Percentiles rank a stretch among this genome's conserved stretches.
These are phyloP conservation scores for Coniochaeta ligniaria DNA, from an alignment of 2,329 filamentous ascomycete species.

Conservation along the genomic window DNA sequence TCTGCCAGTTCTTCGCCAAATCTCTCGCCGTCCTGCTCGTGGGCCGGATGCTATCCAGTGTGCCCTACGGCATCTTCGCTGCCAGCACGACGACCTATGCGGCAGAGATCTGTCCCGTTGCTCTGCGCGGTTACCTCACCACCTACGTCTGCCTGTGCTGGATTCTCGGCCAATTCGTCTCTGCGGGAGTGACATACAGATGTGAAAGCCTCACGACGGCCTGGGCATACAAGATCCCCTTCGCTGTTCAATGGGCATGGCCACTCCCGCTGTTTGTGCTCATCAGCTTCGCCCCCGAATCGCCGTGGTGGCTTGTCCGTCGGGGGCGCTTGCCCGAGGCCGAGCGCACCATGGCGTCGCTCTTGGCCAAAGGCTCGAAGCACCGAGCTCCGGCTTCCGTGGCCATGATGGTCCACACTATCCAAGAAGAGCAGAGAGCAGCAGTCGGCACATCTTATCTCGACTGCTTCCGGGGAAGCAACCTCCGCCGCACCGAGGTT, in stretches of 20 bases:
- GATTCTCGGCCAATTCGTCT: too few relatives aligned
- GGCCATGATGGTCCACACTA: conserved; percentile 28
- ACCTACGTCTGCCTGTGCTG: conserved; percentile 1
- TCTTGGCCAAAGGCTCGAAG: too few relatives aligned
- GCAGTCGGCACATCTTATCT: too few relatives aligned
- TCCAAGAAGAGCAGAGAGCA: conserved; percentile 20
- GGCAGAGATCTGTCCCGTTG: neutral
- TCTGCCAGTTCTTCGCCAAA: conserved; percentile 27
- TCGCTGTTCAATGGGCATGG: conserved; percentile 31
- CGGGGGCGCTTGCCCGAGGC: conserved; percentile 21
- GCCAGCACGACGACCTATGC: conserved; percentile 23
- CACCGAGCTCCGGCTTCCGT: too few relatives aligned
- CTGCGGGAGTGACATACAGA: too few relatives aligned
- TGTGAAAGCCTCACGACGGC: too few relatives aligned
- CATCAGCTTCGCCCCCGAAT: conserved; percentile 28
- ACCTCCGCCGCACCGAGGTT: conserved; percentile 25
- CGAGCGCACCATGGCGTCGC: too few relatives aligned
- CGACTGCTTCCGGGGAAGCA: conserved; percentile 28
- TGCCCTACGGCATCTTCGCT: conserved; percentile 23
- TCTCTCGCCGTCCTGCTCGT: conserved; percentile 21
- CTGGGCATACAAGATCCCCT: conserved; percentile 13
- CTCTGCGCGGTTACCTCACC: neutral
- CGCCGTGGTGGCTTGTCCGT: conserved; percentile 30
- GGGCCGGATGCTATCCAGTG: conserved; percentile 26
- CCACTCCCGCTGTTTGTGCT: conserved; percentile 23